Percentiles rank a stretch among this genome's conserved stretches.
Evolutionary conservation across 108 stramenopile genomes (phyloP).

Genomic region (Nitzschia sp.): DNA sequence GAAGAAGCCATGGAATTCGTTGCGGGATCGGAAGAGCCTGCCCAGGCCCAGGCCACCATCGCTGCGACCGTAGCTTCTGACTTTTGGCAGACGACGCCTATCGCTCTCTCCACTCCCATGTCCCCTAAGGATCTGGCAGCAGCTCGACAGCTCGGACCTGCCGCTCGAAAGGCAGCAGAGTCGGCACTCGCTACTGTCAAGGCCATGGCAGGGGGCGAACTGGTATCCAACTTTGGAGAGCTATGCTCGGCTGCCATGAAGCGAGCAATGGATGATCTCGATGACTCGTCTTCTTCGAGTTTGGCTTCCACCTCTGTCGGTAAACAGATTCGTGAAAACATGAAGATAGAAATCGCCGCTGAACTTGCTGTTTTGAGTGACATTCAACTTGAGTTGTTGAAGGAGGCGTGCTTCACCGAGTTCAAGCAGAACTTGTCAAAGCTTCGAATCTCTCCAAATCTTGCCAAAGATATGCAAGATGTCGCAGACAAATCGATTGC

Average conservation of each 20-base stretch:
- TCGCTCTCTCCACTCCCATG: constrained; percentile 33
- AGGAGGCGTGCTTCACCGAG: constrained; percentile 57
- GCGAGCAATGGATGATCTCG: constrained; percentile 55
- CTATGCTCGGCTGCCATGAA: constrained; percentile 66
- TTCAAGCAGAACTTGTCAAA: constrained; percentile 67
- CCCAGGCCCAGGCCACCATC: constrained; percentile 28
- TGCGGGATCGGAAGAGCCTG: constrained; percentile 39
- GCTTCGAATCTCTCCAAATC: constrained; percentile 66
- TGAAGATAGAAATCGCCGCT: constrained; percentile 54
- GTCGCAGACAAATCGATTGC: constrained; percentile 46
- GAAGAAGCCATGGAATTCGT: constrained; percentile 50
- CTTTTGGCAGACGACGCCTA: constrained; percentile 43
- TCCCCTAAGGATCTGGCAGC: constrained; percentile 71
- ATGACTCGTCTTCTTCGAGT: constrained; percentile 26
- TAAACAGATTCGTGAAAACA: constrained; percentile 55
- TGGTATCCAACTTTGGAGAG: constrained; percentile 77
- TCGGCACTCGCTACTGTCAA: constrained; percentile 36
- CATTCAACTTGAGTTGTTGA: constrained; percentile 54
- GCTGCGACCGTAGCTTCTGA: constrained; percentile 28
- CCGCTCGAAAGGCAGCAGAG: constrained; percentile 46
- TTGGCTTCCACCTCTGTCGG: constrained; percentile 40
- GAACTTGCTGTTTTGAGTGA: constrained; percentile 65
- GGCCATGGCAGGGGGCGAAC: constrained; percentile 28
- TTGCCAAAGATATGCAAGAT: constrained; percentile 69
- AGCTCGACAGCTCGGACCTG: constrained; percentile 55